phyloP scores from a whole-genome alignment of 2,329 filamentous ascomycete species.

The Daldinia sp. region DNA sequence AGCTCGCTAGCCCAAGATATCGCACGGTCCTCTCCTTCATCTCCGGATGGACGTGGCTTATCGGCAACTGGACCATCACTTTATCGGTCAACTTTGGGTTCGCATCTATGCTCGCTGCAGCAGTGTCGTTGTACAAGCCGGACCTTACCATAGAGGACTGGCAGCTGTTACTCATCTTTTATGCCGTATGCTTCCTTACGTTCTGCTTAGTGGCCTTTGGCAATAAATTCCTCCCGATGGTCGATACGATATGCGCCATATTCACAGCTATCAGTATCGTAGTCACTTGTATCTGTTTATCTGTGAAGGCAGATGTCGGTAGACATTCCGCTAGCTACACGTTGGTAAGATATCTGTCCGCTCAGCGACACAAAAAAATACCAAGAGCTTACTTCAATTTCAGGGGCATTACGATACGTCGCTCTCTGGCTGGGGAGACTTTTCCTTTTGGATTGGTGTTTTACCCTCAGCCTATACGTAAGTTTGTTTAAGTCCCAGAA shows the following conservation, averaged over 20 bases:
- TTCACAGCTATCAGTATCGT: constrained; percentile 69
- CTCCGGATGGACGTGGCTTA: constrained; percentile 65
- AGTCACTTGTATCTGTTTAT: constrained; percentile 67
- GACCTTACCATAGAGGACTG: constrained; percentile 64
- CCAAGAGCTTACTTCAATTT: neutral
- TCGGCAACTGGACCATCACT: constrained; percentile 65
- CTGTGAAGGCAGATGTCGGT: constrained; percentile 65
- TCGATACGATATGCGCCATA: constrained; percentile 68
- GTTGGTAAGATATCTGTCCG: constrained; percentile 50
- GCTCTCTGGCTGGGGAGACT: constrained; percentile 68
- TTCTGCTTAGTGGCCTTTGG: constrained; percentile 68
- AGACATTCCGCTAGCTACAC: constrained; percentile 64
- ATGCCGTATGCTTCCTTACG: constrained; percentile 66
- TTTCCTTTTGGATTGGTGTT: constrained; percentile 73
- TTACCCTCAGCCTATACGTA: constrained; percentile 67
- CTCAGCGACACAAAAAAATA: neutral
- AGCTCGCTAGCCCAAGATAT: constrained; percentile 57
- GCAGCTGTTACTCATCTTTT: constrained; percentile 73
- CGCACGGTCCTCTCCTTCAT: constrained; percentile 63
- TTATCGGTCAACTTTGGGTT: constrained; percentile 68
- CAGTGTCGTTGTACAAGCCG: constrained; percentile 65
- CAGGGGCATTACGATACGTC: constrained; percentile 66
- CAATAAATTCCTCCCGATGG: constrained; percentile 67
- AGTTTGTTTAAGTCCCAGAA: constrained; percentile 27
- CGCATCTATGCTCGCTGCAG: constrained; percentile 65